Evolutionary conservation across 106 monocot species (phyloP).

Genomic region (Chionographis japonica): DNA sequence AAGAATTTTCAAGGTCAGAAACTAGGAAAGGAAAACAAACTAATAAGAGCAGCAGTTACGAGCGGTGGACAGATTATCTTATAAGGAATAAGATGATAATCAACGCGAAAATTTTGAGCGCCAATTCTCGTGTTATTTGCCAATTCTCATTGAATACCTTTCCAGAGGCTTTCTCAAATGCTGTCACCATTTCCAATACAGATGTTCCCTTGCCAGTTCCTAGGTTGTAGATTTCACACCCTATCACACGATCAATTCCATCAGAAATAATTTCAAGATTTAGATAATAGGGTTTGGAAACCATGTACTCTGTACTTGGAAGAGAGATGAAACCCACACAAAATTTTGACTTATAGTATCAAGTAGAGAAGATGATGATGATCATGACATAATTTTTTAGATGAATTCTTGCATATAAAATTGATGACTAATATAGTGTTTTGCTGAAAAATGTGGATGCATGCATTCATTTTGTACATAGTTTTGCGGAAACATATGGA

Average conservation of each 20-base stretch:
- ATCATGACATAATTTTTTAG: too few species aligned
- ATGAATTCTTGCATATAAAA: too few species aligned
- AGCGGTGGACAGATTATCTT: background rate
- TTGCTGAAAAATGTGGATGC: too few species aligned
- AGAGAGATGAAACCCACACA: background rate
- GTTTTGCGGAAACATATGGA: too few species aligned
- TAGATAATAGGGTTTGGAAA: background rate
- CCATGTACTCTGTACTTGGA: background rate
- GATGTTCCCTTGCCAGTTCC: slow-evolving; percentile 91
- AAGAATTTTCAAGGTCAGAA: background rate
- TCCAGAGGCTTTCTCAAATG: slow-evolving; percentile 91
- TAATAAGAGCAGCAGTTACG: background rate
- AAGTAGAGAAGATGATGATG: too few species aligned
- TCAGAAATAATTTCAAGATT: background rate
- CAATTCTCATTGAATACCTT: slow-evolving; percentile 34
- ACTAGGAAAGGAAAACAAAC: background rate
- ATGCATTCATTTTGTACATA: too few species aligned
- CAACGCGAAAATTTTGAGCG: background rate
- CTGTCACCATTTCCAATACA: slow-evolving; percentile 76
- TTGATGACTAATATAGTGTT: too few species aligned
- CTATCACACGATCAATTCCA: slow-evolving; percentile 23
- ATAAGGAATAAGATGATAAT: background rate
- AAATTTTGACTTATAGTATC: too few species aligned
- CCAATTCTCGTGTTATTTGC: background rate
- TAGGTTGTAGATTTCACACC: slow-evolving; percentile 83